Evolutionary conservation across 2,329 filamentous ascomycete species (phyloP), one percentile per base, ranked within the genome.

Genomic region (Exutisphaerella laricina): DNA sequence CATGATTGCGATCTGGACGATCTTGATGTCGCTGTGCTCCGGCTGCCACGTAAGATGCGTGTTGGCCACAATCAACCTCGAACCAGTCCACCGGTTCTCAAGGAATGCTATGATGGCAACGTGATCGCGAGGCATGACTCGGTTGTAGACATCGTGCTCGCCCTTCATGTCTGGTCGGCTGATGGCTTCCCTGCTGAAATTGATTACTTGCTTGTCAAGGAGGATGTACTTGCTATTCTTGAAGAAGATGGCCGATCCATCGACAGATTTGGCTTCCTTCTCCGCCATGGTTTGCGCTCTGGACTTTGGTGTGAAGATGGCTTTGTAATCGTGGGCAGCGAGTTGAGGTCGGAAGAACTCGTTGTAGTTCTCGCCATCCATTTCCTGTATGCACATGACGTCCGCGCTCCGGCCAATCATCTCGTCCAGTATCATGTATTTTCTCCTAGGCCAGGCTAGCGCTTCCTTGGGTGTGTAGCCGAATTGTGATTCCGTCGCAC

Each of bases 41-140:
- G 88, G 87, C 58, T 98, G 89, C 92, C 92, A 98, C 58, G 88
- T 94, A 39, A 97, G 74, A 71, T 98, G 92, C 4, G 87, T 86
- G 61, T 97, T 97, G 54, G 88, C 88, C 25, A 97, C 81, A 50
- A 98, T 94, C 59, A 97, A 71, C 43, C 92, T 82, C 10, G 88
- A 82, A n/a, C 92, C 92, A 0, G 90, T 96, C 48, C 79, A 71
- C 26, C 90, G 80, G 58, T 94, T 96, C 66, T 98, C 92, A 50
- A 98, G 79, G 71, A 97, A 94, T 43, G 85, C 81, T 35, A 95
- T 79, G 35, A 95, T 84, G 12, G 85, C 92, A 65, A 98, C 95
- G 63, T 97, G 90, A 72, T 98, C 92, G 68, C 92, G 88, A 48
- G 90, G 89, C 92, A 96, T 97, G 48, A 98, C 85, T 20, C 92